Base-by-base conservation (phyloP, 345 rosid genomes). In the Boechera divaricarpa region DNA sequence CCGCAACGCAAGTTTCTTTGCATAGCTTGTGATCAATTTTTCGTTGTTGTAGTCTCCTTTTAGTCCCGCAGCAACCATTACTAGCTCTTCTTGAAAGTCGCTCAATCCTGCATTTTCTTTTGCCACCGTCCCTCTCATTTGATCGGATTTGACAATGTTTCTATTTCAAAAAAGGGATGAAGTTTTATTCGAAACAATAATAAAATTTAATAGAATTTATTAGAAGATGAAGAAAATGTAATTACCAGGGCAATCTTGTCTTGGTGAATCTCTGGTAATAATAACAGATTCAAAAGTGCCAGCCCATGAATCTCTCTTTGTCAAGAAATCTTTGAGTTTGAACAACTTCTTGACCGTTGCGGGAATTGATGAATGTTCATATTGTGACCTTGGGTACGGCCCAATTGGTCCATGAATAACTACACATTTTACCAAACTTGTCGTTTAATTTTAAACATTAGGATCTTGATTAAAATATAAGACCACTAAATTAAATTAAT, bases 41-140 rank as follows among this genome's bases (percentile, higher is more conserved):
- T 87, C 87, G 59, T 77, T 82, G n/a, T 53, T 60, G 54, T 85
- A 64, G 51, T 91, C 98, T 58, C 96, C 96, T 7, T 78, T 88
- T 57, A 93, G 35, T 3, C 79, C 81, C 0, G 91, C 90, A 7
- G 90, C 94, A 79, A 89, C 59, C 54, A 87, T 86, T 6, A 89
- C 91, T 18, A 93, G 55, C 54, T 86, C 92, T 59, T 81, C 56
- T 63, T 93, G 98, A 76, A 93, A 89, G 1, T 93, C 97, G 7
- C 87, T 89, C 0, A 91, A 70, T 16, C 79, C 64, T 7, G 78
- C 85, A 1, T 80, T 80, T 81, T 88, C 92, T 24, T 77, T 74
- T 5, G 92, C 84, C 1, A 18, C 83, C 1, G 65, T 67, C 1
- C 63, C 80, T 45, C 91, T 81, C 73, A 80, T 33, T 72, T 88